Evolutionary conservation across 1,284 basidiomycete species (phyloP).

Genomic region (Ceratobasidium sp.): DNA sequence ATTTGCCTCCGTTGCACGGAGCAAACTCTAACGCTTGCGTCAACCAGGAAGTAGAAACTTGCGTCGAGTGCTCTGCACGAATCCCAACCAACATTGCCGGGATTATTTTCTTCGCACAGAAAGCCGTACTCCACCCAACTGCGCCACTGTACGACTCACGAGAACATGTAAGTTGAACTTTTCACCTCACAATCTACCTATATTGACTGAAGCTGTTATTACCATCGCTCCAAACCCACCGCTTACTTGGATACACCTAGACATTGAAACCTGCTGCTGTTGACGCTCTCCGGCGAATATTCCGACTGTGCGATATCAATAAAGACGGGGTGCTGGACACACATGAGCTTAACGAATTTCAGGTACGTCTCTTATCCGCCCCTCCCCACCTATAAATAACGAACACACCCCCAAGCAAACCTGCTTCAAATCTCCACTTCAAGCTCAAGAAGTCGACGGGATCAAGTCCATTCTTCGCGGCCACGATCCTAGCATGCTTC

Average conservation of each 20-base stretch:
- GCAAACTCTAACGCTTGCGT: conserved; percentile 39
- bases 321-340: conserved; percentile 94
- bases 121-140: conserved; percentile 96
- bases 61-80: conserved; percentile 95
- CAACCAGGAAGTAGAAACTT: conserved; percentile 93
- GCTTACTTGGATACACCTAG: conserved; percentile 57
- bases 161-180: conserved; percentile 74
- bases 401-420: conserved; percentile 65
- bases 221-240: too few relatives aligned
- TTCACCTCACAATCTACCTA: too few relatives aligned
- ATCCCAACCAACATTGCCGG: conserved; percentile 93
- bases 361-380: conserved; percentile 63
- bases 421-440: conserved; percentile 94
- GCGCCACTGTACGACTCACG: conserved; percentile 97
- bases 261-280: conserved; percentile 94
- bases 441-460: conserved; percentile 91
- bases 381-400: conserved; percentile 16
- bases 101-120: conserved; percentile 99
- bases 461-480: conserved; percentile 87
- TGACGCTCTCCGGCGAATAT: conserved; percentile 90
- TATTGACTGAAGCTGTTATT: conserved; percentile 40
- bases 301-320: conserved; percentile 94
- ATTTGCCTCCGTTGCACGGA: conserved; percentile 35
- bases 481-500: conserved; percentile 58
- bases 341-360: conserved; percentile 95